Conservation (phyloP, 257 asterid genomes). For the Verbascum thapsus region DNA sequence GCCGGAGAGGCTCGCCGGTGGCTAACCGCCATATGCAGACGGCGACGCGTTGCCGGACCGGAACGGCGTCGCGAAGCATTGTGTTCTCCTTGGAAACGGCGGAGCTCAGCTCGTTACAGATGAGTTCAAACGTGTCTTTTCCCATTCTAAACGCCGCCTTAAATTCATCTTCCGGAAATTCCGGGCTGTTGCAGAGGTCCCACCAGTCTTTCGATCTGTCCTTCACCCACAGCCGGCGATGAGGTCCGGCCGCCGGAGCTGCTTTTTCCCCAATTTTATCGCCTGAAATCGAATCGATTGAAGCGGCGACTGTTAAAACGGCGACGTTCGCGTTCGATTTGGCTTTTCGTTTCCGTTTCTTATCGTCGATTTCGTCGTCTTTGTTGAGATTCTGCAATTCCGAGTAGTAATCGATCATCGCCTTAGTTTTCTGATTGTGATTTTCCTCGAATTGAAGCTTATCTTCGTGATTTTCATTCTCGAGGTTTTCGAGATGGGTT, state of each 20-base stretch:
- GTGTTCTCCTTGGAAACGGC: conserved; percentile 88
- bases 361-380: conserved; percentile 46
- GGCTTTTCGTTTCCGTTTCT: conserved; percentile 47
- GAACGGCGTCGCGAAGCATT: conserved; percentile 87
- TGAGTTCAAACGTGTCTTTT: conserved; percentile 77
- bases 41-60: conserved; percentile 86
- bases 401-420: conserved; percentile 65
- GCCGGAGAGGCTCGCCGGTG: conserved; percentile 91
- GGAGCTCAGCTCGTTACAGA: conserved; percentile 73
- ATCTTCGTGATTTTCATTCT: conserved; percentile 47
- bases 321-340: conserved; percentile 43
- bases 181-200: conserved; percentile 94
- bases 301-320: conserved; percentile 43
- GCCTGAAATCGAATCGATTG: conserved; percentile 18
- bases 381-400: conserved; percentile 42
- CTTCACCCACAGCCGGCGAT: conserved; percentile 89
- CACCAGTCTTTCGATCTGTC: conserved; percentile 90
- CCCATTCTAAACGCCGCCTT: conserved; percentile 90
- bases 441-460: conserved; percentile 49
- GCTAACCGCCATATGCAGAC: conserved; percentile 98
- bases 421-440: conserved; percentile 44
- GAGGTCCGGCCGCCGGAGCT: conserved; percentile 43
- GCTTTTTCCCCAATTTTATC: not conserved
- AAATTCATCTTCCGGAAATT: conserved; percentile 85
- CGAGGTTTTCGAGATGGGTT: conserved; percentile 48